Evolutionary conservation across 495 filamentous ascomycete species (phyloP), one percentile per base, ranked within the genome.

Genomic region (Podospora tetraspora): DNA sequence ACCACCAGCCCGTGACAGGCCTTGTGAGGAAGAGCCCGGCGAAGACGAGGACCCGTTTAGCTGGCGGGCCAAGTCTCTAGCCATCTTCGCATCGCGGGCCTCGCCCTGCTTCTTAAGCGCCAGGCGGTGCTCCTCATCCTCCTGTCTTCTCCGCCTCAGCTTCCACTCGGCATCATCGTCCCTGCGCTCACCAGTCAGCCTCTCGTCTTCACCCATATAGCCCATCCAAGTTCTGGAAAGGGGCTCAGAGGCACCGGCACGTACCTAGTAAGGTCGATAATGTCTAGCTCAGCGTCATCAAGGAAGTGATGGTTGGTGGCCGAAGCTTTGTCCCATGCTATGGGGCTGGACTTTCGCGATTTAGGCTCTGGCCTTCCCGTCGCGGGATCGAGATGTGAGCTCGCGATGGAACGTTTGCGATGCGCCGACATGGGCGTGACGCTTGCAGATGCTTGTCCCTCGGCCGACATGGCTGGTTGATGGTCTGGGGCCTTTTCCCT

Each of bases 341-440:
- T 73, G 1, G 77, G 73, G 24, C 71, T 74, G 23, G 76, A 71
- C 43, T 77, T 72, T 59, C 73, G 69, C 3, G 77, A 80, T 63
- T 80, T 80, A 68, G 62, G 73, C 30, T 66, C 63, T 0, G 60
- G 21, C 22, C 59, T 37, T n/a, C 34, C 64, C 3, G 30, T 66
- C 27, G 37, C 37, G 34, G 43, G 68, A 58, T 60, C 71, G 37
- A 76, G 66, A 62, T 73, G 30, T 22, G 74, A 66, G 62, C 68
- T 75, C 56, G 69, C 72, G 60, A 79, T 71, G 2, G 75, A 74
- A 56, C 81, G 78, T 63, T 83, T 83, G 72, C 79, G 69, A 23
- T 57, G 68, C 12, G 24, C 23, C 11, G 61, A 63, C 5, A 23
- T 22, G 11, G 34, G 21, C 43, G 16, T 52, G 43, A 52, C 43